Conservation (phyloP, 2,329 filamentous ascomycete genomes). For the Aspergillus calidoustus region DNA sequence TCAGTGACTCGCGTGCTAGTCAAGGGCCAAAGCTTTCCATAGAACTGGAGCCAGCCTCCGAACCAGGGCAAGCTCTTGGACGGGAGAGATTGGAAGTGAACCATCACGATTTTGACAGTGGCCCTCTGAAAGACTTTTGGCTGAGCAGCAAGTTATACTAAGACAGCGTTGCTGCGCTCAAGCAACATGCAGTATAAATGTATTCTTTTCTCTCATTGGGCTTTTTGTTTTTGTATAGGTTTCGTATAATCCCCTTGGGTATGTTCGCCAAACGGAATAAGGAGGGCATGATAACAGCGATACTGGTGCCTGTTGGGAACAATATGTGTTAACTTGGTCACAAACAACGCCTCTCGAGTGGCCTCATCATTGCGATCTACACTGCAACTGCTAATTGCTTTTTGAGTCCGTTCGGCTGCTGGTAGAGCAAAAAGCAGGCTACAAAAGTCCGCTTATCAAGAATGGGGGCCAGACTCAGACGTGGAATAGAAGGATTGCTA, state of each 20-base stretch:
- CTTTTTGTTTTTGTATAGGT: not conserved
- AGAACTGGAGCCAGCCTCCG: not conserved
- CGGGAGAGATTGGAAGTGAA: not conserved
- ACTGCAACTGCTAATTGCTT: not conserved
- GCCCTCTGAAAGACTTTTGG: constrained; percentile 26
- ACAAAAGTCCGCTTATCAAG: not conserved
- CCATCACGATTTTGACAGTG: not conserved
- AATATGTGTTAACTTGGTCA: not conserved
- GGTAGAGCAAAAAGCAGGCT: not conserved
- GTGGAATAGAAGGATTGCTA: not conserved
- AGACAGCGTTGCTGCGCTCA: not conserved
- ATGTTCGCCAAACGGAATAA: not conserved
- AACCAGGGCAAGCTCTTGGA: not conserved
- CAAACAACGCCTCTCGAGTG: not conserved
- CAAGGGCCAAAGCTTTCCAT: not conserved
- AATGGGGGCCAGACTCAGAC: not conserved
- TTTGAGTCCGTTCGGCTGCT: not conserved
- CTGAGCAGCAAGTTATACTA: constrained; percentile 33
- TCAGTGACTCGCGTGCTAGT: not conserved
- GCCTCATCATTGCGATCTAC: not conserved
- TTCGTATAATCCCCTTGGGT: not conserved
- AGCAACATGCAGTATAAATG: not conserved
- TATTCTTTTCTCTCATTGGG: not conserved
- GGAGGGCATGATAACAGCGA: not conserved
- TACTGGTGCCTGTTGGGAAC: not conserved